phyloP scores from a whole-genome alignment of 805 yeast species.

The Vanderwaltozyma verrucispora region DNA sequence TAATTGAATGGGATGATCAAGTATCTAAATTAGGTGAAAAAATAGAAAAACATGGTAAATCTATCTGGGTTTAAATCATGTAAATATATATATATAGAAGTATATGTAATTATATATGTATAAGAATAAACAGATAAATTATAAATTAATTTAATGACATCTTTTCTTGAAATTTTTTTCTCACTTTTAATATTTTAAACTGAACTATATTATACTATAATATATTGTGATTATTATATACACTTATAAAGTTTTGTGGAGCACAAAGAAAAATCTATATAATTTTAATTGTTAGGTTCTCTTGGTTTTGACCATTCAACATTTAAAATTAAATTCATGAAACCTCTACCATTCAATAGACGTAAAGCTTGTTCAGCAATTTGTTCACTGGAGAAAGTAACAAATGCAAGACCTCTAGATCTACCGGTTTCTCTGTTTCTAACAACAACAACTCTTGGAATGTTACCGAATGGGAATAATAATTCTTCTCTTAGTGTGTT shows the following conservation, averaged over 20 bases:
- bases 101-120: conserved; percentile 29
- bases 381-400: conserved; percentile 58
- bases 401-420: conserved; percentile 93
- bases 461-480: conserved; percentile 53
- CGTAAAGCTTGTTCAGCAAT: conserved; percentile 73
- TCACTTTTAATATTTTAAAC: too few relatives aligned
- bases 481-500: conserved; percentile 65
- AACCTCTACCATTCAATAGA: conserved; percentile 78
- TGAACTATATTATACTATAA: conserved; percentile 1
- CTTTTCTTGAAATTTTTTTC: too few relatives aligned
- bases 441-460: conserved; percentile 70
- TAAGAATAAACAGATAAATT: neutral
- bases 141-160: too few relatives aligned
- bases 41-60: conserved; percentile 51
- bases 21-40: conserved; percentile 56
- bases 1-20: conserved; percentile 67
- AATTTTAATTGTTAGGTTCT: too few relatives aligned
- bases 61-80: conserved; percentile 45
- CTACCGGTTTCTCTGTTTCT: conserved; percentile 89
- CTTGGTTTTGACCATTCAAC: conserved; percentile 50
- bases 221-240: neutral
- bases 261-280: too few relatives aligned
- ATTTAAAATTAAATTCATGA: conserved; percentile 73
- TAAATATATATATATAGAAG: conserved; percentile 24
- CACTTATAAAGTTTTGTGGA: neutral